These are phyloP conservation scores for Trebouxia sp. DNA, from an alignment of 139 green algal species.

Conservation along the genomic window DNA sequence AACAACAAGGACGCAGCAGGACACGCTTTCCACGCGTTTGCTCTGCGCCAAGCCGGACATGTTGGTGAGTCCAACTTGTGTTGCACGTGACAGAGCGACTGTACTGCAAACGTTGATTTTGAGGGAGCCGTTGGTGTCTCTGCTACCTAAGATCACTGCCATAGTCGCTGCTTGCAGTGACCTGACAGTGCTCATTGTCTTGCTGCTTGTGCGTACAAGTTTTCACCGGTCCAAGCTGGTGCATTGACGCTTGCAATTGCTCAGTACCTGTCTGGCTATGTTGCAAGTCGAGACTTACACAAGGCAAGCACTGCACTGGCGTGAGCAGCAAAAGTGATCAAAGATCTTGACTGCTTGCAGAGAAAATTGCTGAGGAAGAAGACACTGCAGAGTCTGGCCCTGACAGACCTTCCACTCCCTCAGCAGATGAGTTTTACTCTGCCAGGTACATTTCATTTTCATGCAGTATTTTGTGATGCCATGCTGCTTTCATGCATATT, in stretches of 20 bases:
- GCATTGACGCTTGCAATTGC: no score
- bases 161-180: background rate
- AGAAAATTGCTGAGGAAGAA: background rate
- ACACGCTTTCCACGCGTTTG: constrained; percentile 60
- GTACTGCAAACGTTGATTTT: no score
- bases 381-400: constrained; percentile 4
- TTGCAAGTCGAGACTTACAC: no score
- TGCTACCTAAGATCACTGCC: constrained; percentile 15
- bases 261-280: no score
- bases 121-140: background rate
- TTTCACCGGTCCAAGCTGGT: no score
- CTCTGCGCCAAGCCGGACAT: constrained; percentile 66
- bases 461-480: background rate
- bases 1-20: constrained; percentile 70
- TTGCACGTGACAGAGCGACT: background rate
- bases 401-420: constrained; percentile 19
- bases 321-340: background rate
- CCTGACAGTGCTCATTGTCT: no score
- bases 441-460: background rate
- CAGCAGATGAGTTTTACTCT: constrained; percentile 22
- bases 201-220: no score
- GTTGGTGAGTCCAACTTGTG: constrained; percentile 52
- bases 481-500: background rate
- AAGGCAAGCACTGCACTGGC: no score
- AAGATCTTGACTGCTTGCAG: background rate